phyloP scores from a whole-genome alignment of 116 monocot species.

The Phalaenopsis hybrid region DNA sequence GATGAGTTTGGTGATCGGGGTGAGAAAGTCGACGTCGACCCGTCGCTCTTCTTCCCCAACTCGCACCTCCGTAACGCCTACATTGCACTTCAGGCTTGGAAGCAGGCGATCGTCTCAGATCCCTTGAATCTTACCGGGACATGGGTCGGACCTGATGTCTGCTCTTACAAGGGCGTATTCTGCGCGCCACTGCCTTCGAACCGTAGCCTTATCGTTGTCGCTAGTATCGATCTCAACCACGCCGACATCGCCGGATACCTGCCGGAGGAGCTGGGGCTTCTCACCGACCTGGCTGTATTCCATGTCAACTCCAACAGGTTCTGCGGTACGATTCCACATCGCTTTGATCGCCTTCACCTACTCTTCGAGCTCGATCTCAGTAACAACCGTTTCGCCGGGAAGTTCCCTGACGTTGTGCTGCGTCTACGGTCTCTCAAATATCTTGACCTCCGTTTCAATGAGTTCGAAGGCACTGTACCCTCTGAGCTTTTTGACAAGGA shows the following conservation, averaged over 20 bases:
- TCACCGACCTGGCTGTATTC: slow-evolving; percentile 45
- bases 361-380: slow-evolving; percentile 64
- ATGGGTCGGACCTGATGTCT: slow-evolving; percentile 39
- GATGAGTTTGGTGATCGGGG: slow-evolving; percentile 25
- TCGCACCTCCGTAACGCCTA: slow-evolving; percentile 34
- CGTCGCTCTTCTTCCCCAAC: slow-evolving; percentile 26
- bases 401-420: slow-evolving; percentile 47
- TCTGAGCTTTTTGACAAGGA: slow-evolving; percentile 30
- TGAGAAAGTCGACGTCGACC: slow-evolving; percentile 23
- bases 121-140: slow-evolving; percentile 32
- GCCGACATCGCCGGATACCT: slow-evolving; percentile 50
- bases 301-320: slow-evolving; percentile 59
- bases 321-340: slow-evolving; percentile 30
- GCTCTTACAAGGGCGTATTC: slow-evolving; percentile 33
- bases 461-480: slow-evolving; percentile 48
- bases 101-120: slow-evolving; percentile 47
- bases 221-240: slow-evolving; percentile 52
- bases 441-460: slow-evolving; percentile 47
- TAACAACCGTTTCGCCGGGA: slow-evolving; percentile 51
- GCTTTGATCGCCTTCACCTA: slow-evolving; percentile 24
- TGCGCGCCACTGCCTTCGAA: slow-evolving; percentile 29
- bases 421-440: slow-evolving; percentile 27
- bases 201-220: slow-evolving; percentile 31
- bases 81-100: slow-evolving; percentile 52
- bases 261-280: slow-evolving; percentile 48